These are phyloP conservation scores for Pestalotiopsis sp. DNA, from an alignment of 2,329 filamentous ascomycete species.

Conservation along the genomic window DNA sequence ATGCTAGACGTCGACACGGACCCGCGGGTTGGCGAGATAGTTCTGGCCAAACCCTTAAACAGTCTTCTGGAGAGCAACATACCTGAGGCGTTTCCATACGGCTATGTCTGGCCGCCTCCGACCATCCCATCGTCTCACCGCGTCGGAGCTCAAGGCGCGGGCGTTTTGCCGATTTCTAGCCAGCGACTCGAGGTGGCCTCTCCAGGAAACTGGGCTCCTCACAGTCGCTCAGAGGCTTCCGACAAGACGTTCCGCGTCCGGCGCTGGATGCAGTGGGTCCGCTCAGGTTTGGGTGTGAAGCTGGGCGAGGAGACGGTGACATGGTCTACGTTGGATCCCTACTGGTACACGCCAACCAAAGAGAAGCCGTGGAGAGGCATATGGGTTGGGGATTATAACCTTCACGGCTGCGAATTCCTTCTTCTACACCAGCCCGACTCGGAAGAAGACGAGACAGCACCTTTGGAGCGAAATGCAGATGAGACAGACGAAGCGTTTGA, in stretches of 20 bases:
- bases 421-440: slow-evolving; percentile 75
- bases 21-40: slow-evolving; percentile 66
- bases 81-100: slow-evolving; percentile 42
- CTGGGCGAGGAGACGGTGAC: slow-evolving; percentile 62
- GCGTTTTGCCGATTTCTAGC: slow-evolving; percentile 22
- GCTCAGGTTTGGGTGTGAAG: slow-evolving; percentile 45
- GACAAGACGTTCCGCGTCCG: slow-evolving; percentile 74
- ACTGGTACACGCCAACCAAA: slow-evolving; percentile 77
- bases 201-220: slow-evolving; percentile 29
- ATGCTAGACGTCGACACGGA: slow-evolving; percentile 45
- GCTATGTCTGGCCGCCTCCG: slow-evolving; percentile 75
- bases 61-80: slow-evolving; percentile 35
- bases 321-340: slow-evolving; percentile 71
- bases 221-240: slow-evolving; percentile 62
- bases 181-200: slow-evolving; percentile 22
- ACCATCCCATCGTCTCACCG: slow-evolving; percentile 67
- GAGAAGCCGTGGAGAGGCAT: slow-evolving; percentile 87
- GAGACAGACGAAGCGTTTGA: slow-evolving; percentile 52
- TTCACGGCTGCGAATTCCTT: slow-evolving; percentile 87
- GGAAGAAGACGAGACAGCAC: slow-evolving; percentile 41
- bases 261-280: slow-evolving; percentile 72
- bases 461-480: slow-evolving; percentile 38
- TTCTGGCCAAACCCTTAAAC: slow-evolving; percentile 60
- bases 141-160: slow-evolving; percentile 37
- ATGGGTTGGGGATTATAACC: slow-evolving; percentile 88